A percentile compares a stretch with the other conserved stretches of the same genome.
phyloP scores from a whole-genome alignment of 2,329 filamentous ascomycete genomes.

The Waltergamsia citrina region DNA sequence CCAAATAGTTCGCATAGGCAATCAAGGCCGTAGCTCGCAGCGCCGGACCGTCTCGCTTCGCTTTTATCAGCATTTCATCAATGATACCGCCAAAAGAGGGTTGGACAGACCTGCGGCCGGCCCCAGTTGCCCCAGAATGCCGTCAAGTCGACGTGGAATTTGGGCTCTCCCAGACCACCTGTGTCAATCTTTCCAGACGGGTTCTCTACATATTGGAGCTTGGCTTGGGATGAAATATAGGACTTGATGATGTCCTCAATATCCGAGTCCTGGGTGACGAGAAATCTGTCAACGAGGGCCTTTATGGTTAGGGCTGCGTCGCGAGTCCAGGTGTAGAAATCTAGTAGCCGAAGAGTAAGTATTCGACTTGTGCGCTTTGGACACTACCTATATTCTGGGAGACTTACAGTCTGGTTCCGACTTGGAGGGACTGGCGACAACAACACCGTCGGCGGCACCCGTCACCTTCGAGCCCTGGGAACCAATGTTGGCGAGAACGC shows the following conservation, averaged over 20 bases:
- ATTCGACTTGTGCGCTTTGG: neutral
- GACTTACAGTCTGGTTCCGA: conserved; percentile 45
- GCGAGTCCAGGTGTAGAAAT: conserved; percentile 73
- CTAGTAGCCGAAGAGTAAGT: conserved; percentile 23
- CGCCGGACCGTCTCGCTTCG: conserved; percentile 60
- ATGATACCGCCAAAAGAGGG: neutral
- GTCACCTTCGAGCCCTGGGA: conserved; percentile 37
- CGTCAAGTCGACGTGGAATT: conserved; percentile 56
- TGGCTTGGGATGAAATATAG: conserved; percentile 59
- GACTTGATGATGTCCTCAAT: conserved; percentile 55
- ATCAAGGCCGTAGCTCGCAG: conserved; percentile 67
- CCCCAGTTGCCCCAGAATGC: conserved; percentile 62
- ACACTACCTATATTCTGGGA: neutral
- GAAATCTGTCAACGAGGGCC: conserved; percentile 56
- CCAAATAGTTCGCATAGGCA: conserved; percentile 62
- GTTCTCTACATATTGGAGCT: conserved; percentile 57
- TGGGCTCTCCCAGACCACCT: conserved; percentile 58
- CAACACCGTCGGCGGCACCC: conserved; percentile 38
- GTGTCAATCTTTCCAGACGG: conserved; percentile 52
- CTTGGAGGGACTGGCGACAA: conserved; percentile 48
- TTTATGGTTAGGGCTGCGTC: conserved; percentile 66
- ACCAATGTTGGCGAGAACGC: conserved; percentile 40
- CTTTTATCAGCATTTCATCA: conserved; percentile 19
- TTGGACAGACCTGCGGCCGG: conserved; percentile 5
- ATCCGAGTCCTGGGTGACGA: conserved; percentile 43